These are phyloP conservation scores for Cryptococcus sp. DNA, from an alignment of 1,284 basidiomycete genomes.

Conservation along the genomic window DNA sequence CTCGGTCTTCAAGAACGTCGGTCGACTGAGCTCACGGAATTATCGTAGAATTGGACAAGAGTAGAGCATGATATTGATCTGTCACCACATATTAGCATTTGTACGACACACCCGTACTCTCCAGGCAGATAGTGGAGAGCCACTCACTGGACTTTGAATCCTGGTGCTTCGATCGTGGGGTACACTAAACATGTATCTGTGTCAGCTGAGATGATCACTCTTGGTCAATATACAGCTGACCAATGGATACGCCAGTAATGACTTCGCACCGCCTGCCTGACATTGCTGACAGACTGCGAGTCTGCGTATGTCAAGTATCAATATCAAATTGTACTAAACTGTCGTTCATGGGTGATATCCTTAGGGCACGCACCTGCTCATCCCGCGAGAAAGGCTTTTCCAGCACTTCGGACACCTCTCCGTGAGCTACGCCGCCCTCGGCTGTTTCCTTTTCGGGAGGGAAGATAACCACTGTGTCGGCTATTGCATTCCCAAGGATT, in stretches of 20 bases:
- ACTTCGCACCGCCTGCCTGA: conserved; percentile 84
- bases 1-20: background rate
- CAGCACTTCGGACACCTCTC: conserved; percentile 55
- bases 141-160: conserved; percentile 75
- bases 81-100: background rate
- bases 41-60: conserved; percentile 77
- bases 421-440: conserved; percentile 31
- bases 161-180: conserved; percentile 79
- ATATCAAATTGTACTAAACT: background rate
- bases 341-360: background rate
- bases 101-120: too few relatives aligned
- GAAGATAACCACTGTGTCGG: conserved; percentile 87
- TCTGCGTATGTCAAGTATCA: conserved; percentile 14
- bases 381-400: conserved; percentile 82
- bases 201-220: conserved; percentile 5
- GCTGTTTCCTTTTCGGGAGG: conserved; percentile 66
- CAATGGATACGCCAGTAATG: conserved; percentile 82
- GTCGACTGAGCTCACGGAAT: conserved; percentile 54
- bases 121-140: background rate
- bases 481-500: too few relatives aligned
- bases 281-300: conserved; percentile 83
- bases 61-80: conserved; percentile 83
- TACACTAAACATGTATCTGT: conserved; percentile 60
- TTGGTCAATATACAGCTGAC: conserved; percentile 54
- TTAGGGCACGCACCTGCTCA: conserved; percentile 62